Evolutionary conservation across 1,139 yeast species (phyloP).

Genomic region (Candida tetrigidarum): DNA sequence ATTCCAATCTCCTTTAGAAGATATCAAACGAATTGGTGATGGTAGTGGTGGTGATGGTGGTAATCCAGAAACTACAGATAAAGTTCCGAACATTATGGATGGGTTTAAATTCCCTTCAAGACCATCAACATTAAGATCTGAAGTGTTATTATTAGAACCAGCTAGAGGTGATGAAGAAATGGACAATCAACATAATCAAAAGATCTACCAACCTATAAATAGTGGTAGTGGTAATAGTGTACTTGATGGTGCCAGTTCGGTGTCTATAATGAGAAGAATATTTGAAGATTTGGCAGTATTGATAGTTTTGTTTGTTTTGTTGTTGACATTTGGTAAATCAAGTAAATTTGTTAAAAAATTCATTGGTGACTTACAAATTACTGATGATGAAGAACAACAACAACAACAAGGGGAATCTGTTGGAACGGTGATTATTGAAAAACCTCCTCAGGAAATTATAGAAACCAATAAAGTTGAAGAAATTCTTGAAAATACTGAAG

Average conservation of each 20-base stretch:
- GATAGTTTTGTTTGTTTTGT: constrained; percentile 30
- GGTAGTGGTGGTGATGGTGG: constrained; percentile 18
- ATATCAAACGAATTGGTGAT: constrained; percentile 31
- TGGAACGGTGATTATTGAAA: constrained; percentile 4
- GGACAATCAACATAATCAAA: background rate
- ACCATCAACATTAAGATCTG: constrained; percentile 17
- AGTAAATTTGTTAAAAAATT: constrained; percentile 23
- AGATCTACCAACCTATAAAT: constrained; percentile 3
- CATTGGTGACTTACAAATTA: constrained; percentile 16
- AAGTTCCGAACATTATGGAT: constrained; percentile 35
- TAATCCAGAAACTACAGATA: background rate
- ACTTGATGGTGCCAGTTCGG: constrained; percentile 4
- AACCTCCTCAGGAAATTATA: background rate
- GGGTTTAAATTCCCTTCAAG: constrained; percentile 40
- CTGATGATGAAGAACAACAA: constrained; percentile 14
- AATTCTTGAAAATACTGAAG: constrained; percentile 1
- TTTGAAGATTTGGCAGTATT: constrained; percentile 56
- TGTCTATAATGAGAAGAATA: constrained; percentile 31
- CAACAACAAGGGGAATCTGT: too few relatives aligned
- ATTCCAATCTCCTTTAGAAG: constrained; percentile 22
- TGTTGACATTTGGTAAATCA: constrained; percentile 43
- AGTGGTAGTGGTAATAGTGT: constrained; percentile 3
- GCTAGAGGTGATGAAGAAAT: constrained; percentile 8
- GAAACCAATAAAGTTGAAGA: constrained; percentile 8
- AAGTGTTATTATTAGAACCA: constrained; percentile 19